Conservation (phyloP, 441 rosid species). For the Erodium chrysanthum region DNA sequence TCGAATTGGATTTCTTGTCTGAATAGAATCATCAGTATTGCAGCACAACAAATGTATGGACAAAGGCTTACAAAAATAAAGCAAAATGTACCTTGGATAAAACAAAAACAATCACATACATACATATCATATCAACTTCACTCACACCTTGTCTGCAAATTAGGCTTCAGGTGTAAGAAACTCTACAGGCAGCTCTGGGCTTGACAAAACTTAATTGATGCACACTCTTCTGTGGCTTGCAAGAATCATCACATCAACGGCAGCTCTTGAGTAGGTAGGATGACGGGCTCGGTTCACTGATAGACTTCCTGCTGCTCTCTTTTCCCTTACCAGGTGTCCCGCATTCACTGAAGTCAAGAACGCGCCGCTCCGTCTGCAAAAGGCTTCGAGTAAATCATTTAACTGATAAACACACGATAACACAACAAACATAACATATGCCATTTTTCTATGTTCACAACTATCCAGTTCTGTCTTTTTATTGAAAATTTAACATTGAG, state of each 20-base stretch:
- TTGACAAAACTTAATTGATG: too few relatives aligned
- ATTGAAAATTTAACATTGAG: too few relatives aligned
- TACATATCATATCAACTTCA: neutral
- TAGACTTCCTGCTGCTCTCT: conserved; percentile 36
- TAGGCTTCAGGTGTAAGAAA: neutral
- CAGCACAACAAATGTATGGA: neutral
- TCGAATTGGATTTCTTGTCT: too few relatives aligned
- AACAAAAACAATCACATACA: neutral
- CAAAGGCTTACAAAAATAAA: neutral
- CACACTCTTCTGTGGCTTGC: too few relatives aligned
- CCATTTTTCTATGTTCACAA: neutral
- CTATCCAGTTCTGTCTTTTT: too few relatives aligned
- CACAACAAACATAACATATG: neutral
- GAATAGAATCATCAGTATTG: neutral
- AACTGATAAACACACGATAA: neutral
- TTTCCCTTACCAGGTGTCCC: conserved; percentile 57
- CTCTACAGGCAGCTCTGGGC: neutral
- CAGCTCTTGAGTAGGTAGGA: conserved; percentile 71
- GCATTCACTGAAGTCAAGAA: conserved; percentile 87
- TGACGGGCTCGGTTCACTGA: conserved; percentile 43
- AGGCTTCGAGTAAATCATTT: neutral
- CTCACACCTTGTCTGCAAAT: neutral
- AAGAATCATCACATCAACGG: conserved; percentile 44
- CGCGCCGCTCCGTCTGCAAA: conserved; percentile 62
- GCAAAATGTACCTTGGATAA: too few relatives aligned